Evolutionary conservation across 441 rosid genomes (phyloP).

Genomic region (Populus hybrid): DNA sequence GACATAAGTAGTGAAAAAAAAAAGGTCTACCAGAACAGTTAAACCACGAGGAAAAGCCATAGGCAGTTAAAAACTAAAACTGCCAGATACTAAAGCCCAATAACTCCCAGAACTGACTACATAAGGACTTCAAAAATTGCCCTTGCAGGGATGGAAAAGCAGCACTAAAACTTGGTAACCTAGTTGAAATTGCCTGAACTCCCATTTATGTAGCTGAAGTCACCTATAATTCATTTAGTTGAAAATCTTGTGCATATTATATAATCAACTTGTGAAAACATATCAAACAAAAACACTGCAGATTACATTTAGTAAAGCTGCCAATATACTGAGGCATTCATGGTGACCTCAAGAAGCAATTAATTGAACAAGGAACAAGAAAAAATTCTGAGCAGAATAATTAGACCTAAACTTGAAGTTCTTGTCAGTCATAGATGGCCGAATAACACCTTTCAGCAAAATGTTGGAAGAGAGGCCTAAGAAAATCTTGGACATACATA

Average conservation of each 20-base stretch:
- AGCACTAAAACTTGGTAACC: not conserved
- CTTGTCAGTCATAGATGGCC: not conserved
- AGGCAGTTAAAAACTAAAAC: not conserved
- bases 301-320: not conserved
- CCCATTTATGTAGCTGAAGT: not conserved
- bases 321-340: not conserved
- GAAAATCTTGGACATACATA: not conserved
- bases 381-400: not conserved
- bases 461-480: not conserved
- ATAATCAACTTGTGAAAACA: not conserved
- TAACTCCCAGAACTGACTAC: not conserved
- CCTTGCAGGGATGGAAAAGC: not conserved
- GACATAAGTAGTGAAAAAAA: not conserved
- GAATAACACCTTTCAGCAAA: not conserved
- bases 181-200: not conserved
- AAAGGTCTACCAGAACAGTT: not conserved
- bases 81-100: not conserved
- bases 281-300: not conserved
- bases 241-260: constrained; percentile 1
- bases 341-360: not conserved
- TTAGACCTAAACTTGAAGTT: not conserved
- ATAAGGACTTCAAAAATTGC: not conserved
- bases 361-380: not conserved
- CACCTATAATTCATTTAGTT: not conserved
- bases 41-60: not conserved